phyloP scores from a whole-genome alignment of 768 basidiomycete genomes.

The Trametes cubensis region DNA sequence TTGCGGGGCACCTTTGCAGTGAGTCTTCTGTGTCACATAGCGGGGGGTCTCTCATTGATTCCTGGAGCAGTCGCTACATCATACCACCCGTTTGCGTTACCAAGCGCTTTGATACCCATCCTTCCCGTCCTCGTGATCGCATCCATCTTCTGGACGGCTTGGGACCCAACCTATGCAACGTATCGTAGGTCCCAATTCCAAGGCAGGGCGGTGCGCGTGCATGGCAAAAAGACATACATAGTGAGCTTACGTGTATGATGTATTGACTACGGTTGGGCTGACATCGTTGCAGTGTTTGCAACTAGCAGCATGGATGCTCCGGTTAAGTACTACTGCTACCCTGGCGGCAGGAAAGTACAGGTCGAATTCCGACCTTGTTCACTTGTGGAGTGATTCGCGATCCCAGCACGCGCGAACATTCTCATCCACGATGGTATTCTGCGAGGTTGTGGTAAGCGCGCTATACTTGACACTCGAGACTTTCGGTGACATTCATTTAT shows the following conservation, averaged over 20 bases:
- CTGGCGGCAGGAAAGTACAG: conserved; percentile 46
- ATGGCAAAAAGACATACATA: conserved; percentile 64
- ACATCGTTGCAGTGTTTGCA: conserved; percentile 53
- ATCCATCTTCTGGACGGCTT: conserved; percentile 78
- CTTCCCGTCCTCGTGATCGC: conserved; percentile 54
- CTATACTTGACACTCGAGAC: background rate
- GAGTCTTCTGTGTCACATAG: background rate
- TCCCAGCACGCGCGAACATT: conserved; percentile 47
- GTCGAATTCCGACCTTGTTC: conserved; percentile 43
- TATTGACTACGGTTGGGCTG: too few relatives aligned
- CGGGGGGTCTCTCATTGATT: background rate
- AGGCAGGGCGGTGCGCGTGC: conserved; percentile 70
- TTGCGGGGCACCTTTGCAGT: conserved; percentile 27
- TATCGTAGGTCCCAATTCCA: conserved; percentile 63
- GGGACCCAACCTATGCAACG: conserved; percentile 82
- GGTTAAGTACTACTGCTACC: conserved; percentile 53
- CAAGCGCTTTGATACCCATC: conserved; percentile 6
- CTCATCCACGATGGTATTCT: conserved; percentile 45
- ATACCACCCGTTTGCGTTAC: conserved; percentile 9
- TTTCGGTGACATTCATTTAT: background rate
- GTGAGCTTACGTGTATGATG: conserved; percentile 41
- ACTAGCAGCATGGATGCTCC: conserved; percentile 56
- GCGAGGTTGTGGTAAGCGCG: conserved; percentile 61
- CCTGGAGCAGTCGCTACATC: conserved; percentile 11
- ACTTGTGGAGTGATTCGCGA: conserved; percentile 39